A percentile compares a stretch with the other conserved stretches of the same genome.
These are phyloP conservation scores for Akanthomyces uredinophilus DNA, from an alignment of 2,329 filamentous ascomycete genomes.

Conservation along the genomic window DNA sequence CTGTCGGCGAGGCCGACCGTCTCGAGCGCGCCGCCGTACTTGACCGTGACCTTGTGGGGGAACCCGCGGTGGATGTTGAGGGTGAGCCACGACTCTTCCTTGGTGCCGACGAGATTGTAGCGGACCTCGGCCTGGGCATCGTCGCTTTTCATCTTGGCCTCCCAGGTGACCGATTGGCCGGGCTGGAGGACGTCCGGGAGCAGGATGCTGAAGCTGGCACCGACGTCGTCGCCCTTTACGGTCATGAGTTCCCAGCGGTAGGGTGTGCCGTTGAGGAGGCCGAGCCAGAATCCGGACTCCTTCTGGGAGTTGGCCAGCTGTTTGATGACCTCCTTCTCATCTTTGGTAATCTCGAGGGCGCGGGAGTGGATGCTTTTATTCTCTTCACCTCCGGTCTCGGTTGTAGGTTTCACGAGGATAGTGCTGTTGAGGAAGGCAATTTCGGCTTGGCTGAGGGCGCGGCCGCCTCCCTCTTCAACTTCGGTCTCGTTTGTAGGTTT, in stretches of 20 bases:
- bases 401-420: no score
- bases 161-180: slow-evolving; percentile 17
- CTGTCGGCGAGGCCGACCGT: slow-evolving; percentile 17
- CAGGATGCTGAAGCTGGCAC: neutral
- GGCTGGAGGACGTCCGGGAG: slow-evolving; percentile 26
- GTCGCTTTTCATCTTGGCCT: neutral
- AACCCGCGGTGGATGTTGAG: slow-evolving; percentile 19
- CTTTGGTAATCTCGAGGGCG: neutral
- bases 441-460: neutral
- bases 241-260: slow-evolving; percentile 24
- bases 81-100: slow-evolving; percentile 24
- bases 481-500: neutral
- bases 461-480: no score
- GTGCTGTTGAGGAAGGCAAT: neutral
- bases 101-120: slow-evolving; percentile 26
- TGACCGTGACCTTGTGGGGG: slow-evolving; percentile 15
- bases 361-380: neutral
- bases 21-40: slow-evolving; percentile 22
- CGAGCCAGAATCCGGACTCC: slow-evolving; percentile 18
- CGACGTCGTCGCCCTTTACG: slow-evolving; percentile 19
- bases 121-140: slow-evolving; percentile 19
- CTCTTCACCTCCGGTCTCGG: neutral
- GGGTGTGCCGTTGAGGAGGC: slow-evolving; percentile 30
- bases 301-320: neutral
- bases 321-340: neutral